Evolutionary conservation across 2,329 filamentous ascomycete genomes (phyloP), one percentile per base, ranked within the genome.

Genomic region (Calonectria pseudoreteaudii): DNA sequence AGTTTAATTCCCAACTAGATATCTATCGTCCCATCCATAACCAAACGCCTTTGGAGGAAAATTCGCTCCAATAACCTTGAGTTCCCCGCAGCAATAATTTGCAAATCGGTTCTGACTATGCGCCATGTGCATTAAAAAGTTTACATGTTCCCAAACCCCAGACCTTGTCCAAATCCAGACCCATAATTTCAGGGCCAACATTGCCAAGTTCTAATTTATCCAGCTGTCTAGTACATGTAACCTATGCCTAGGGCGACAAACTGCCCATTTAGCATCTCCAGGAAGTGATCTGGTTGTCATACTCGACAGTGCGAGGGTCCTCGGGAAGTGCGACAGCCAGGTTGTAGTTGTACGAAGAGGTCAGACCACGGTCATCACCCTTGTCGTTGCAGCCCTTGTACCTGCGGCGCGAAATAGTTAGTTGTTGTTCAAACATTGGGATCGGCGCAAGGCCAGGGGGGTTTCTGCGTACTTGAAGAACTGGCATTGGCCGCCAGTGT

Each of bases 301-400:
- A 62, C 23, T 62, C 56, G 56, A 62, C 36, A 26, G 56, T 62
- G 34, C 56, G 56, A 14, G 56, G 56, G 56, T 62, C 56, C 3
- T 62, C 56, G 9, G 56, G 56, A 20, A 62, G 56, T 18, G 56
- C 56, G 18, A 62, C 56, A 13, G 56, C 56, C 14, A 62, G 9
- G 56, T 62, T 62, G 56, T 62, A 62, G 56, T 62, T 62, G 56
- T 62, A 62, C 20, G 56, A 62, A 10, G 56, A 62, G 23, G 56
- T 41, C 23, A 62, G 34, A 28, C 56, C 56, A 23, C 56, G 56
- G 36, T 62, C 56, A 41, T 62, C 56, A 28, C 56, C 56, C 56
- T 62, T 62, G 34, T 62, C 36, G 9, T 62, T 41, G 56, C 56
- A 62, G 56, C 36, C 36, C 56, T 62, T 62, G 56, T 41, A 62